These are phyloP conservation scores for Nothophaeocryptopus gaeumannii DNA, from an alignment of 2,329 filamentous ascomycete species.

Conservation along the genomic window DNA sequence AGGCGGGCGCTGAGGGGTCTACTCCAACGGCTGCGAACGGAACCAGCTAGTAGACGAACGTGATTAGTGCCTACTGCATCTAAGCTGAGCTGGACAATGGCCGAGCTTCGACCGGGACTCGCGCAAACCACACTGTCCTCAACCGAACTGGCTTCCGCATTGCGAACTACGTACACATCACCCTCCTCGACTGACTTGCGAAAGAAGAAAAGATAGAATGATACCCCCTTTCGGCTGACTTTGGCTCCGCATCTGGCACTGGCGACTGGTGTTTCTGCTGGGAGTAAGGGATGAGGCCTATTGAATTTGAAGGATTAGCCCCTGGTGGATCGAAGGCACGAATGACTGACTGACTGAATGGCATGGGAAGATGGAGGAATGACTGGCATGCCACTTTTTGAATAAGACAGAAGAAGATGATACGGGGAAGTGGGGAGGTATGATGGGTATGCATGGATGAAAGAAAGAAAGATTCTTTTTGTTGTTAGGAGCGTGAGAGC, in stretches of 20 bases:
- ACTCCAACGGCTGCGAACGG: slow-evolving; percentile 1
- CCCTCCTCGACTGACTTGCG: not conserved
- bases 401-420: too few species aligned
- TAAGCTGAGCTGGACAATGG: not conserved
- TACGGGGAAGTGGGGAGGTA: not conserved
- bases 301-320: too few species aligned
- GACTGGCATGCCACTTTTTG: not conserved
- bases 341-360: not conserved
- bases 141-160: too few species aligned
- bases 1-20: slow-evolving; percentile 8
- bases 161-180: not conserved
- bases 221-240: slow-evolving; percentile 8
- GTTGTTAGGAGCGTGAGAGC: not conserved
- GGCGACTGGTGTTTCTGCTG: too few species aligned
- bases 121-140: too few species aligned
- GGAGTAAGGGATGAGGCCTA: slow-evolving; percentile 1
- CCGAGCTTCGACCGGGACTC: not conserved
- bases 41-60: not conserved
- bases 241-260: not conserved
- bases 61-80: not conserved
- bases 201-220: slow-evolving; percentile 2
- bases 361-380: slow-evolving; percentile 4
- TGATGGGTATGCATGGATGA: too few species aligned
- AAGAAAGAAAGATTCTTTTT: not conserved
- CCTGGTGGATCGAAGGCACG: not conserved